Conservation (phyloP, 2,329 filamentous ascomycete genomes). For the Trichoderma afroharzianum region DNA sequence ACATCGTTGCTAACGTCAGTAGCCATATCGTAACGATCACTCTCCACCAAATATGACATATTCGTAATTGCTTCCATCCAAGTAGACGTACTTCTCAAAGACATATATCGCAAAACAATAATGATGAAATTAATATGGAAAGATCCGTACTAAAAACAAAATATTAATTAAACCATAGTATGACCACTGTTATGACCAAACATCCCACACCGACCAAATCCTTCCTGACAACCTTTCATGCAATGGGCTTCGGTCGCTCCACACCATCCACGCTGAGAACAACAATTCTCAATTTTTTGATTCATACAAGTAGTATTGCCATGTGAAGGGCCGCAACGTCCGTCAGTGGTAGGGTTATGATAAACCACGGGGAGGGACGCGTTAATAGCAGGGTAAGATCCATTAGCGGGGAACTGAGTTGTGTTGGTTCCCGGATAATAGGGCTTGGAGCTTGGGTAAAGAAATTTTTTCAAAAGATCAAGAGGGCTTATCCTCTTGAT, state of each 20-base stretch:
- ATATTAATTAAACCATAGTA: too few species aligned
- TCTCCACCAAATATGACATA: too few species aligned
- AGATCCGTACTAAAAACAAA: background rate
- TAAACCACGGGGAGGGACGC: background rate
- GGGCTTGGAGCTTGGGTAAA: background rate
- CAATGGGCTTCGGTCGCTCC: constrained; percentile 40
- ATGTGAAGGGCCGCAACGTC: constrained; percentile 28
- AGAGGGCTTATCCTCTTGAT: background rate
- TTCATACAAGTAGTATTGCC: constrained; percentile 25
- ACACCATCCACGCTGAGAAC: constrained; percentile 34
- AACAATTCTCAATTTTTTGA: constrained; percentile 28
- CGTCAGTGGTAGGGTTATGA: constrained; percentile 18
- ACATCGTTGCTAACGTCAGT: too few species aligned
- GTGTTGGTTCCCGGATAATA: background rate
- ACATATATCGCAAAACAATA: background rate
- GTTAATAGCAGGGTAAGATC: background rate
- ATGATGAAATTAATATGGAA: background rate
- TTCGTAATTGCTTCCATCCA: background rate
- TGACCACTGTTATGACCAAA: background rate
- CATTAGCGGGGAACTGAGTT: background rate
- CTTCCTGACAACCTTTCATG: constrained; percentile 35
- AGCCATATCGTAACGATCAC: too few species aligned
- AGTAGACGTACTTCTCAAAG: background rate
- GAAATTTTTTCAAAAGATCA: background rate
- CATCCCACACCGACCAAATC: constrained; percentile 28